phyloP scores from a whole-genome alignment of 2,329 filamentous ascomycete genomes.

The Seiridium cupressi region DNA sequence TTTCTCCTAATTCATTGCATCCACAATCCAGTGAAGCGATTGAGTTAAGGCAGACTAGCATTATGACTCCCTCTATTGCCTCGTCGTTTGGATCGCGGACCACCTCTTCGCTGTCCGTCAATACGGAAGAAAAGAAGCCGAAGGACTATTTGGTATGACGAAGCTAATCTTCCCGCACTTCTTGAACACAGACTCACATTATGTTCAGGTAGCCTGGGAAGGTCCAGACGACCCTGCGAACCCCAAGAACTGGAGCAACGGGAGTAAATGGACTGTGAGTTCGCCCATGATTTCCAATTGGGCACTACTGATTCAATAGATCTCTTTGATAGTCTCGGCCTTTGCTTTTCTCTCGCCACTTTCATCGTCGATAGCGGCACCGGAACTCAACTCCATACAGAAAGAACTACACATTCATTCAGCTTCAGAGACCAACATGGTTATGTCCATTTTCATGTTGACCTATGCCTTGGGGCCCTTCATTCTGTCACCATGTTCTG shows the following conservation, averaged over 20 bases:
- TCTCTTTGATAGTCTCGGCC: constrained; percentile 33
- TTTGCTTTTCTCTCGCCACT: constrained; percentile 56
- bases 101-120: not conserved
- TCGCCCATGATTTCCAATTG: not conserved
- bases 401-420: constrained; percentile 42
- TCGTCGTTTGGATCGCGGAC: not conserved
- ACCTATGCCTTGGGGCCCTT: constrained; percentile 45
- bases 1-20: too few species aligned
- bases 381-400: constrained; percentile 41
- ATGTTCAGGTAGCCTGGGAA: constrained; percentile 38
- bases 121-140: not conserved
- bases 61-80: not conserved
- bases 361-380: constrained; percentile 50
- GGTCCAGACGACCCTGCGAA: constrained; percentile 40
- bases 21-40: too few species aligned
- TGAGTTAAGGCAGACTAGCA: not conserved
- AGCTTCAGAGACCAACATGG: constrained; percentile 37
- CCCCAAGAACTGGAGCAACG: constrained; percentile 44
- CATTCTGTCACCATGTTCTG: constrained; percentile 34
- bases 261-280: constrained; percentile 28
- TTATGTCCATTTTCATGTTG: constrained; percentile 45
- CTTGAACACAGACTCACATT: not conserved
- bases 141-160: not conserved
- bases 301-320: not conserved
- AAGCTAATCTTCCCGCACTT: not conserved